phyloP scores from a whole-genome alignment of 305 asterid species.

The Fraxinus floribunda region DNA sequence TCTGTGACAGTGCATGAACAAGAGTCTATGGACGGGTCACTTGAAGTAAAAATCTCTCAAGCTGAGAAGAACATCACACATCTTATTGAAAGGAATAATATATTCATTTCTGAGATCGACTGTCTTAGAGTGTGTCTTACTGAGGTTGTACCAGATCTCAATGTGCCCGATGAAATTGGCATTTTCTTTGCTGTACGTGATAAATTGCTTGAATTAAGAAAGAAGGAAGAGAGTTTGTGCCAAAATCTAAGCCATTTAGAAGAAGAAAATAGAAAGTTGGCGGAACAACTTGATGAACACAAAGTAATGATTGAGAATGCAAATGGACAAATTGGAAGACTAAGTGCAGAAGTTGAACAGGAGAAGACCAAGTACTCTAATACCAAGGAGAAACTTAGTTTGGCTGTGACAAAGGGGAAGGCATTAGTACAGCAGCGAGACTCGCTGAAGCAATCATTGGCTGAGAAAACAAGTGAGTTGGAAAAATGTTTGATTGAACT shows the following conservation, averaged over 20 bases:
- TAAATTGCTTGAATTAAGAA: conserved; percentile 51
- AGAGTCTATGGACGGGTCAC: conserved; percentile 45
- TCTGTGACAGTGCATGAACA: conserved; percentile 41
- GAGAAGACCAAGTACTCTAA: conserved; percentile 72
- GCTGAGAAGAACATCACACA: conserved; percentile 51
- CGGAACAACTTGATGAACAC: conserved; percentile 61
- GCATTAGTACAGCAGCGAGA: conserved; percentile 95
- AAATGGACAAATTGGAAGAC: conserved; percentile 59
- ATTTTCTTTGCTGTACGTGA: conserved; percentile 48
- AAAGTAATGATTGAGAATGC: conserved; percentile 51
- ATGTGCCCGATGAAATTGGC: conserved; percentile 52
- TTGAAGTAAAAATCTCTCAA: conserved; percentile 52
- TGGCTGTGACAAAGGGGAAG: conserved; percentile 99
- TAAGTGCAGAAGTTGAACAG: conserved; percentile 71
- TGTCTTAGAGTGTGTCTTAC: conserved; percentile 55
- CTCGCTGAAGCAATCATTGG: conserved; percentile 69
- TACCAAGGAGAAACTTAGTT: conserved; percentile 92
- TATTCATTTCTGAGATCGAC: conserved; percentile 52
- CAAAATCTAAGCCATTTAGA: conserved; percentile 53
- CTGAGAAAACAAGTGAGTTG: conserved; percentile 74
- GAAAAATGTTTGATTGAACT: conserved; percentile 55
- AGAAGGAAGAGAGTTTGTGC: conserved; percentile 53
- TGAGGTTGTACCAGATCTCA: conserved; percentile 49
- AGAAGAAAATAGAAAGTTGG: conserved; percentile 56
- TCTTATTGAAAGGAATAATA: conserved; percentile 53